Evolutionary conservation across 2,329 filamentous ascomycete species (phyloP), one percentile per base, ranked within the genome.

Genomic region (Clonostachys chloroleuca): DNA sequence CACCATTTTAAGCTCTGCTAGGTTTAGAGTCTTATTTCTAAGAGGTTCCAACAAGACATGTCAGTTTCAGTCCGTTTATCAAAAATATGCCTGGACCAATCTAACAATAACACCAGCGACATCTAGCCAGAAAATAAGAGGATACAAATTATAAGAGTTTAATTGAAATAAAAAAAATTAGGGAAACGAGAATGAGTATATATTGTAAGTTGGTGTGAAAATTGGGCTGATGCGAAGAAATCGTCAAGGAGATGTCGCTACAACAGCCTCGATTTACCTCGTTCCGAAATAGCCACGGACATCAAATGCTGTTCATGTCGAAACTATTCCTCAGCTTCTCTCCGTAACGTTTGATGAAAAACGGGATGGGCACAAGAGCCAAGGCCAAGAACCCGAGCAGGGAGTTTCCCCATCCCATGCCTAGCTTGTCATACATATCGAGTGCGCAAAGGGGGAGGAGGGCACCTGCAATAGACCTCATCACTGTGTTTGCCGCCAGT

Each of bases 381-480:
- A 70, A 35, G 2, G 68, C 64, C 46, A 73, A 59, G 48, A 70
- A 68, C 2, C 55, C 65, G n/a, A 69, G 56, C 46, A 70, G 46
- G n/a, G 60, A 65, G 30, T 66, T 69, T 2, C 46, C 73, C 72
- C 53, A 84, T 57, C 56, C 80, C 53, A 52, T 78, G 63, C 49
- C 66, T 2, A 72, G 55, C 35, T 59, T 56, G 13, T 58, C 52
- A 46, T 56, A 61, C 49, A 60, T 51, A 14, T 66, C 60, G 3
- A 68, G 65, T 0, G 79, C 81, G 13, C 78, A 79, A 4, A 84
- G 62, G 1, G 80, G 80, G 14, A 84, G 73, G 0, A 78, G 61
- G 10, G 81, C 83, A 20, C 81, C 85, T 54, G 84, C 83, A 0
- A 80, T 56, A 7, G 60, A 66, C 12, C 80, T 62, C 5, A 83